Evolutionary conservation across 2,329 filamentous ascomycete genomes (phyloP).

Genomic region (Epichloe scottii): DNA sequence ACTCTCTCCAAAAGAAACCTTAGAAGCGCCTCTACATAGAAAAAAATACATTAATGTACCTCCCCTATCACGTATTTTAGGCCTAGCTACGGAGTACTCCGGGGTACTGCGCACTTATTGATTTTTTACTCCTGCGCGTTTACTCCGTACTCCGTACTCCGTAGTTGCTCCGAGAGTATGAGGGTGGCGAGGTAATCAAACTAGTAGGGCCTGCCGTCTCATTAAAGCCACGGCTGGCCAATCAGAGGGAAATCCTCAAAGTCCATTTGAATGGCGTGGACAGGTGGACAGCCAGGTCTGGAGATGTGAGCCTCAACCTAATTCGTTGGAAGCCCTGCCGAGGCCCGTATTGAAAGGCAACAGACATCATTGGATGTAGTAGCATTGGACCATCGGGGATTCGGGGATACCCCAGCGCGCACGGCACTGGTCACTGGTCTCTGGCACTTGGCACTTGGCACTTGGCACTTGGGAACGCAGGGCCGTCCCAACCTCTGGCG

Average conservation of each 20-base stretch:
- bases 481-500: not conserved
- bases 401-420: not conserved
- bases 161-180: not conserved
- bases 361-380: too few relatives aligned
- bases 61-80: too few relatives aligned
- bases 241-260: not conserved
- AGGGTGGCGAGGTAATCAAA: not conserved
- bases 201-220: not conserved
- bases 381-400: too few relatives aligned
- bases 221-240: slow-evolving; percentile 3
- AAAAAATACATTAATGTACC: too few relatives aligned
- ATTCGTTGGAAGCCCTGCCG: not conserved
- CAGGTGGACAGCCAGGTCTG: not conserved
- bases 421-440: too few relatives aligned
- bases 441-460: not conserved
- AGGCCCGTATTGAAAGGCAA: not conserved
- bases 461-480: not conserved
- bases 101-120: too few relatives aligned
- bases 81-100: too few relatives aligned
- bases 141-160: too few relatives aligned
- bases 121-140: too few relatives aligned
- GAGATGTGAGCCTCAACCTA: not conserved
- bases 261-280: not conserved
- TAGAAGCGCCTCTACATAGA: too few relatives aligned
- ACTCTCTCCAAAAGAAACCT: too few relatives aligned